Base-by-base conservation (phyloP, 1,284 basidiomycete genomes). In the Ustilago vetiveriae region DNA sequence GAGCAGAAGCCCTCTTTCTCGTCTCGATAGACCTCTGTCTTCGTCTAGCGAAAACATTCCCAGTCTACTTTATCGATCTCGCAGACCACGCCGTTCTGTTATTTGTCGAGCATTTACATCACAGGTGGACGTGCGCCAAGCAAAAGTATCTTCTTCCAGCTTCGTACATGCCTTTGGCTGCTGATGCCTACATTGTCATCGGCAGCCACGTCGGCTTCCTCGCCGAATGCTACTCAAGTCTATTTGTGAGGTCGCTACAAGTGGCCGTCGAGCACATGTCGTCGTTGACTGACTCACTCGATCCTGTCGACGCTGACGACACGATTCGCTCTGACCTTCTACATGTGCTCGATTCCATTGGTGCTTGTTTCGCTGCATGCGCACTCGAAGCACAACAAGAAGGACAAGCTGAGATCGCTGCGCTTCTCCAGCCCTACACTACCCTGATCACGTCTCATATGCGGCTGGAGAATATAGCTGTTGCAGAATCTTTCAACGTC, bases 111-210 rank as follows among this genome's bases (percentile, higher is more conserved):
- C 54, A 63, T 40, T 21, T 55, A n/a, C 46, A 46, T 8, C 66
- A 69, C 33, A 30, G 35, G 13, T 69, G 66, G 66, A 64, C 59
- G 10, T 54, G 55, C 26, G 55, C 55, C 21, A 65, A 58, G 62
- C 62, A 58, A 19, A 49, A 35, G 6, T 19, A 40, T 13, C 4
- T 47, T 3, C 22, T n/a, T 6, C 55, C 62, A 1, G 38, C 50
- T 3, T 22, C 48, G 27, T 40, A 58, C 3, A 53, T 42, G 42
- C 38, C 62, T 22, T 42, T 36, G 37, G 46, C 62, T 23, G 23
- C 50, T 1, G 40, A 65, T 9, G 37, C 39, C 17, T 65, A 58
- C 44, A n/a, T 32, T 3, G 35, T 45, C 22, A 19, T 58, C 14
- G 37, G 54, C 40, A 33, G 24, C 4, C 50, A 57, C n/a, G 46